Percentiles rank a stretch among this genome's conserved stretches.
Conservation (phyloP, 208 protist species). For the Leishmania tarentolae region DNA sequence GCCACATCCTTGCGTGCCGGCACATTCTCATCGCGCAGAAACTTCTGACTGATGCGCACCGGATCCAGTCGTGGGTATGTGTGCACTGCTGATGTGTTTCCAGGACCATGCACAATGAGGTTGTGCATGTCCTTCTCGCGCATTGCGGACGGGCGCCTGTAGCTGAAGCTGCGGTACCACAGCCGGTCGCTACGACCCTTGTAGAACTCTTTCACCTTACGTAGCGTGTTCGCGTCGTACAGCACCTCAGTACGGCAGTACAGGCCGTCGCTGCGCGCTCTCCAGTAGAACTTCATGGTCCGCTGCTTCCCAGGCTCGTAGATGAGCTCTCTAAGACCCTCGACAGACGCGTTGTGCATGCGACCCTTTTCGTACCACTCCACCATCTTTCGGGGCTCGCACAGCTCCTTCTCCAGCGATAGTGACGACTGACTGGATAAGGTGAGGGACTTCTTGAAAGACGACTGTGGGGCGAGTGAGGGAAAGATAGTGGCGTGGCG, state of each 20-base stretch:
- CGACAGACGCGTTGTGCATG: conserved; percentile 59
- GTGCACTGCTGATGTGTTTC: conserved; percentile 29
- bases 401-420: conserved; percentile 13
- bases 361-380: conserved; percentile 86
- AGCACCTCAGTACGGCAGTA: conserved; percentile 79
- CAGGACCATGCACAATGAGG: conserved; percentile 30
- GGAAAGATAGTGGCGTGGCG: conserved; percentile 57
- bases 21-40: conserved; percentile 49
- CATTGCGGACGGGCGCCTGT: conserved; percentile 42
- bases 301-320: conserved; percentile 67
- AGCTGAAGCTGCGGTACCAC: conserved; percentile 81
- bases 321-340: conserved; percentile 72
- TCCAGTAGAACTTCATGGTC: conserved; percentile 87
- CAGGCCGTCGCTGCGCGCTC: conserved; percentile 84
- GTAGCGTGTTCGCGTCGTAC: conserved; percentile 53
- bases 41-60: conserved; percentile 87
- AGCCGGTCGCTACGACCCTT: conserved; percentile 71
- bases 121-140: conserved; percentile 40
- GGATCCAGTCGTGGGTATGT: conserved; percentile 73
- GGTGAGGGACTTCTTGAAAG: conserved; percentile 17
- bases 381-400: conserved; percentile 33
- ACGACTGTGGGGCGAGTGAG: conserved; percentile 1
- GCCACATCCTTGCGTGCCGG: conserved; percentile 63
- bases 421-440: conserved; percentile 5
- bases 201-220: conserved; percentile 90